A percentile compares a stretch with the other conserved stretches of the same genome.
Evolutionary conservation across 176 grass and related monocot species (phyloP).

Genomic region (Oryza glaberrima): DNA sequence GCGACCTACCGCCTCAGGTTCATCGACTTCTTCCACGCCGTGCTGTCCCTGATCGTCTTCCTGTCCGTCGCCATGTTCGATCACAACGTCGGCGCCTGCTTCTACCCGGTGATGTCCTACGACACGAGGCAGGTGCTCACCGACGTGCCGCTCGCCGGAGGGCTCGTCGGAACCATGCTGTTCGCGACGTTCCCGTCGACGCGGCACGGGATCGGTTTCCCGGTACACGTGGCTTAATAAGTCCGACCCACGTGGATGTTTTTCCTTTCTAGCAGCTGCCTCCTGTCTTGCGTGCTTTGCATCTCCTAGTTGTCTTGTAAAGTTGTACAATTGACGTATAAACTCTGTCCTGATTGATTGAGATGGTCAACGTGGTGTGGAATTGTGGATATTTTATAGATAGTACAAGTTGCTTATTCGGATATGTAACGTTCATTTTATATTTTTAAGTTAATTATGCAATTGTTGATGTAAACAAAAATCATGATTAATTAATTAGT

Average conservation of each 20-base stretch:
- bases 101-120: slow-evolving; percentile 40
- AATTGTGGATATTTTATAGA: not conserved
- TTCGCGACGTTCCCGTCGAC: slow-evolving; percentile 52
- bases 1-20: slow-evolving; percentile 32
- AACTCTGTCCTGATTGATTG: not conserved
- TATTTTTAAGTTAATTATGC: too few relatives aligned
- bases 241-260: not conserved
- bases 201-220: slow-evolving; percentile 52
- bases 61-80: slow-evolving; percentile 54
- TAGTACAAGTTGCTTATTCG: not conserved
- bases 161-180: slow-evolving; percentile 37
- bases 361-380: not conserved
- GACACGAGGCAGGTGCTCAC: slow-evolving; percentile 46
- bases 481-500: too few relatives aligned
- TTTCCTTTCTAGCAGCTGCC: not conserved
- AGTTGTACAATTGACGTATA: not conserved
- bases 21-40: slow-evolving; percentile 55
- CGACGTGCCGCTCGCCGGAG: slow-evolving; percentile 38
- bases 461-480: too few relatives aligned
- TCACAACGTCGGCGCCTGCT: slow-evolving; percentile 44
- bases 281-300: not conserved
- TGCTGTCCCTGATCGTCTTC: slow-evolving; percentile 45
- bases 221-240: not conserved
- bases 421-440: not conserved
- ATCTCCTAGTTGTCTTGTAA: not conserved